These are phyloP conservation scores for Chalciporus sphaerocephalus DNA, from an alignment of 768 basidiomycete species.

Conservation along the genomic window DNA sequence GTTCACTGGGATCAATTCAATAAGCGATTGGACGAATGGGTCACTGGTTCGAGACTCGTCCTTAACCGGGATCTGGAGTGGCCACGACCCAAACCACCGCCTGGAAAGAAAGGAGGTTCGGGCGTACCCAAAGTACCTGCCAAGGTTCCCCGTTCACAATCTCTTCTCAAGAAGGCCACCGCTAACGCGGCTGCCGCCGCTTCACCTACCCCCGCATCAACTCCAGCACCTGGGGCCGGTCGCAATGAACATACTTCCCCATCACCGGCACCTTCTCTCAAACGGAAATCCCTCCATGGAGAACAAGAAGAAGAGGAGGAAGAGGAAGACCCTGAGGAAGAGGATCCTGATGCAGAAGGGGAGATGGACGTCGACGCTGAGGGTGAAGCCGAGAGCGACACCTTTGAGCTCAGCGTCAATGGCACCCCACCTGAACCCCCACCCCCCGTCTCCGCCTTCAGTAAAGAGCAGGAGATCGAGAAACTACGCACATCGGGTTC, in stretches of 20 bases:
- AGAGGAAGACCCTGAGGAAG: constrained; percentile 48
- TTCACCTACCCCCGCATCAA: constrained; percentile 54
- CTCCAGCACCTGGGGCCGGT: constrained; percentile 32
- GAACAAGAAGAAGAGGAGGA: constrained; percentile 60
- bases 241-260: constrained; percentile 44
- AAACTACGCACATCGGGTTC: constrained; percentile 96
- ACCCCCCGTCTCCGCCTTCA: constrained; percentile 62
- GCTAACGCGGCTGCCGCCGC: constrained; percentile 64
- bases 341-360: constrained; percentile 45
- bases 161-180: constrained; percentile 65
- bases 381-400: constrained; percentile 53
- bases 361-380: constrained; percentile 48
- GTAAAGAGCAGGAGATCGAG: constrained; percentile 98
- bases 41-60: constrained; percentile 81
- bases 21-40: constrained; percentile 98
- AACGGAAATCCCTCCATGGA: constrained; percentile 65
- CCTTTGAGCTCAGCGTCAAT: constrained; percentile 58
- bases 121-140: constrained; percentile 51
- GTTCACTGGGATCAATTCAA: constrained; percentile 99
- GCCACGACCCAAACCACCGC: constrained; percentile 80
- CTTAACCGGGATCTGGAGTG: constrained; percentile 86
- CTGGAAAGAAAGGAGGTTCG: constrained; percentile 50
- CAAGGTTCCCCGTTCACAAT: constrained; percentile 57
- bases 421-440: constrained; percentile 45
- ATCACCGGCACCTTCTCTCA: constrained; percentile 57